phyloP scores from a whole-genome alignment of 495 filamentous ascomycete species.

The Lindgomyces ingoldianus region DNA sequence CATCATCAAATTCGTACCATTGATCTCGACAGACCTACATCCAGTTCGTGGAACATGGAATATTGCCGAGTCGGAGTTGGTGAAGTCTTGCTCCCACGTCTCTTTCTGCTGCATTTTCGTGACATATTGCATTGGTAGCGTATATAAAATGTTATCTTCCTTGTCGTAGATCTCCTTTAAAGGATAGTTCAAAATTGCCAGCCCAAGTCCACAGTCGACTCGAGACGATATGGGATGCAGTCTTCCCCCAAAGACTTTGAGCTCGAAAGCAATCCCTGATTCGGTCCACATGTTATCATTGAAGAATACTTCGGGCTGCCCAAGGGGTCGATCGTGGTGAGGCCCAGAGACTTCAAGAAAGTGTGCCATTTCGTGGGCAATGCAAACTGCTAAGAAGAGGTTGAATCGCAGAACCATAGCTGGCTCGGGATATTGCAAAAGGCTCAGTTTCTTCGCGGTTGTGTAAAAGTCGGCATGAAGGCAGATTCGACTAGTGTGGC shows the following conservation, averaged over 20 bases:
- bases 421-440: slow-evolving; percentile 38
- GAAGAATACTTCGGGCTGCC: slow-evolving; percentile 37
- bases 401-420: slow-evolving; percentile 42
- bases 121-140: slow-evolving; percentile 41
- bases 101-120: slow-evolving; percentile 34
- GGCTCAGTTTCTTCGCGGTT: slow-evolving; percentile 37
- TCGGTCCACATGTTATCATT: slow-evolving; percentile 40
- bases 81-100: slow-evolving; percentile 38
- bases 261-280: slow-evolving; percentile 38
- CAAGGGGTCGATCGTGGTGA: slow-evolving; percentile 33
- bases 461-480: slow-evolving; percentile 43
- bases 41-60: slow-evolving; percentile 39
- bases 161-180: slow-evolving; percentile 34
- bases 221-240: slow-evolving; percentile 38
- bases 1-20: slow-evolving; percentile 38
- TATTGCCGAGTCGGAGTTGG: slow-evolving; percentile 2
- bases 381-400: slow-evolving; percentile 38
- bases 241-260: slow-evolving; percentile 39
- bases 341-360: slow-evolving; percentile 40
- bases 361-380: slow-evolving; percentile 41
- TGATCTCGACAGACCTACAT: slow-evolving; percentile 31
- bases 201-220: slow-evolving; percentile 38
- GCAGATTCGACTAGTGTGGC: slow-evolving; percentile 37
- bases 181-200: slow-evolving; percentile 35
- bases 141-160: slow-evolving; percentile 39